A percentile compares a stretch with the other conserved stretches of the same genome.
These are phyloP conservation scores for Breviolum minutum DNA, from an alignment of 73 alveolate species.

Conservation along the genomic window DNA sequence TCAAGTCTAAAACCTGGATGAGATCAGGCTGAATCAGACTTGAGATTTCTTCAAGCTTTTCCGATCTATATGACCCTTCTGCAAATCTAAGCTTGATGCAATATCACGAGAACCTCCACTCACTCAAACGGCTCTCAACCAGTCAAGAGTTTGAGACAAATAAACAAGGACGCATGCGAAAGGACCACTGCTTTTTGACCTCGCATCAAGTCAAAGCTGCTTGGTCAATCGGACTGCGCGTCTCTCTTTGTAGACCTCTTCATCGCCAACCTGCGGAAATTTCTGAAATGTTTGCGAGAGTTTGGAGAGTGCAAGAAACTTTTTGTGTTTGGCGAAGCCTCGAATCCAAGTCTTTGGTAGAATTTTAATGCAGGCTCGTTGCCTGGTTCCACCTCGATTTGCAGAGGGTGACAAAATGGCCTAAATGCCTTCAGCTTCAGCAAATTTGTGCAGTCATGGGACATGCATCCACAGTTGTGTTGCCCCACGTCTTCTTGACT, in stretches of 20 bases:
- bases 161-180: no score
- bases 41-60: no score
- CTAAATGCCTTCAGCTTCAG: no score
- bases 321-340: neutral
- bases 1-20: no score
- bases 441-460: neutral
- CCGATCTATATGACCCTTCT: neutral
- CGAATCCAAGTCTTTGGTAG: conserved; percentile 77
- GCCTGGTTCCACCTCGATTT: conserved; percentile 62
- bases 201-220: conserved; percentile 2
- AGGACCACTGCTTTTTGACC: no score
- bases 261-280: conserved; percentile 39
- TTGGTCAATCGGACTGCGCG: conserved; percentile 59
- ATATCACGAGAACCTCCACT: neutral
- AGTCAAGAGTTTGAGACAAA: neutral
- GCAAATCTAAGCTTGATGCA: neutral
- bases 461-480: conserved; percentile 67
- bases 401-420: neutral
- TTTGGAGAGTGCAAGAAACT: neutral
- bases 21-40: no score
- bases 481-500: conserved; percentile 73
- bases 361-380: conserved; percentile 63
- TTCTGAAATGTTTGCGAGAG: neutral
- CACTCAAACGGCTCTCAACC: neutral
- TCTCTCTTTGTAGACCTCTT: conserved; percentile 50